Evolutionary conservation across 1,284 basidiomycete species (phyloP), one percentile per base, ranked within the genome.

Genomic region (Termitomyces sp.): DNA sequence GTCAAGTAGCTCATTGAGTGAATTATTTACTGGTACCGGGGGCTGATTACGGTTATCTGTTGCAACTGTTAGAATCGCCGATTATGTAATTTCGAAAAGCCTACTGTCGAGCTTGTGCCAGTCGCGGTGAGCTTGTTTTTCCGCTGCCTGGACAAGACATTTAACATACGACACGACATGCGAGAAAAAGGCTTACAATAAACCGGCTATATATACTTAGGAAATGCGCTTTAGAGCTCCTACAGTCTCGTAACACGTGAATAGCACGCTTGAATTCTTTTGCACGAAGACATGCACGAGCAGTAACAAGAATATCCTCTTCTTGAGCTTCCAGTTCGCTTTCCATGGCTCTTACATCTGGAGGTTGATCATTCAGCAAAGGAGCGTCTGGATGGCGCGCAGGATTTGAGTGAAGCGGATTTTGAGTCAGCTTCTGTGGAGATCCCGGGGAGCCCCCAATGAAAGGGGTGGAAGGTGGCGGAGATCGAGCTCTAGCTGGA

Each of bases 221-320:
- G 69, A 98, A 98, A 17, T 76, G 76, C 1, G 88, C 86, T 64
- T 89, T 90, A 26, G 83, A 72, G 57, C 88, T 88, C 61, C 68
- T 79, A 61, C 87, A 89, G 10, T 76, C 72, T 43, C 75, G 73
- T 45, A 97, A 70, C 52, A 83, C 71, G 62, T 86, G 81, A 6
- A 83, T 81, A 39, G 87, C 91, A 57, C 94, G 81, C 53, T 85
- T 78, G 62, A 89, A 88, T 65, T 98, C 93, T 60, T 88, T 87
- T 19, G 84, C 76, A 58, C 93, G 86, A 61, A 93, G 83, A 63
- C 86, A 88, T 7, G 83, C 75, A 58, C 86, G 87, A 1, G 92
- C 94, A 26, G 90, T 78, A 56, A 82, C 70, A 62, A 93, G 73
- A 12, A 76, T 62, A 66, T 92, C 89, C 53, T 81, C 80, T 52